A percentile compares a stretch with the other conserved stretches of the same genome.
Conservation (phyloP, 768 basidiomycete genomes). For the Xerocomus brunneocitrinus region DNA sequence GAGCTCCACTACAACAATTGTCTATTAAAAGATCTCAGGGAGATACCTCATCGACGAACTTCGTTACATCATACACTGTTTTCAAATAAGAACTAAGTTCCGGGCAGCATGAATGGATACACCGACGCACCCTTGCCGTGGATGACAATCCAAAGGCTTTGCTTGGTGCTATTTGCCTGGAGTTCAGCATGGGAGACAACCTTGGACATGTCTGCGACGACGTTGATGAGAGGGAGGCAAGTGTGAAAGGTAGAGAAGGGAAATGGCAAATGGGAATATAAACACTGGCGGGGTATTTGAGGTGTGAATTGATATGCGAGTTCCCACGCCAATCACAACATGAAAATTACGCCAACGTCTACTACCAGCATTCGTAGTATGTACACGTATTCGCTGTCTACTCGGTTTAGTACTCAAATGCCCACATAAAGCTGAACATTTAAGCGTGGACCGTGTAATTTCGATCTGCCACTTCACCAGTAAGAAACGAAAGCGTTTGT, state of each 20-base stretch:
- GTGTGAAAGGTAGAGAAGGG: slow-evolving; percentile 9
- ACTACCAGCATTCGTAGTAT: neutral
- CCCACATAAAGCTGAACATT: slow-evolving; percentile 56
- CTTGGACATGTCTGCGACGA: slow-evolving; percentile 40
- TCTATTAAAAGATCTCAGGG: neutral
- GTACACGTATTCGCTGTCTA: slow-evolving; percentile 36
- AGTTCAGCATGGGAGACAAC: slow-evolving; percentile 70
- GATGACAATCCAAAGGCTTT: slow-evolving; percentile 76
- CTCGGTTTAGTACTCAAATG: slow-evolving; percentile 76
- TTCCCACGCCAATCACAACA: slow-evolving; percentile 24
- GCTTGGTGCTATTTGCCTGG: slow-evolving; percentile 68
- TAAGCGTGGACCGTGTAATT: slow-evolving; percentile 71
- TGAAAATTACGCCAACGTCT: neutral
- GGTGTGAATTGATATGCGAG: slow-evolving; percentile 13
- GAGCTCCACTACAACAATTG: slow-evolving; percentile 3
- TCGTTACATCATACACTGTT: slow-evolving; percentile 87
- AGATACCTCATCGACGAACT: slow-evolving; percentile 90
- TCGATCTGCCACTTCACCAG: slow-evolving; percentile 69
- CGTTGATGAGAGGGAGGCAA: slow-evolving; percentile 3
- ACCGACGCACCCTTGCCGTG: slow-evolving; percentile 68
- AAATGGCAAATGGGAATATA: slow-evolving; percentile 1
- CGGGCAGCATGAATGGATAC: neutral
- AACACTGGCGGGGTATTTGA: neutral
- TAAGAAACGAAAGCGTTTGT: slow-evolving; percentile 73
- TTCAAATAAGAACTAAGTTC: slow-evolving; percentile 4